Conservation (phyloP, 805 yeast species). For the Limtongia smithiae region DNA sequence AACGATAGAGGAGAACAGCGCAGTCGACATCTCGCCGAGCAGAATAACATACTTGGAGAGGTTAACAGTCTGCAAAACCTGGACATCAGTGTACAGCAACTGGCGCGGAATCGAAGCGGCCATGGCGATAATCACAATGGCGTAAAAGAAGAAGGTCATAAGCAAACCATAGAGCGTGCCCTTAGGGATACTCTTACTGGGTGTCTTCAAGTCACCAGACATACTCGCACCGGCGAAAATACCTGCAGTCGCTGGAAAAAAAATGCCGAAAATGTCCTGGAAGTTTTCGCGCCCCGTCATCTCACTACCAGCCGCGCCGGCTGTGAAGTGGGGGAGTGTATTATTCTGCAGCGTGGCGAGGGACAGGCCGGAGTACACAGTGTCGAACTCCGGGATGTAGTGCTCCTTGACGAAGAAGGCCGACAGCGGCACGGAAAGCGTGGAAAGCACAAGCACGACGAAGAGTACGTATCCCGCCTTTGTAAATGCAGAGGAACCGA, state of each 20-base stretch:
- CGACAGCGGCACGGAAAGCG: slow-evolving; percentile 78
- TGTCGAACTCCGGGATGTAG: slow-evolving; percentile 47
- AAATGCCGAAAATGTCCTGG: slow-evolving; percentile 83
- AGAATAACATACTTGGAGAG: slow-evolving; percentile 64
- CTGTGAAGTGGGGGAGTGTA: slow-evolving; percentile 73
- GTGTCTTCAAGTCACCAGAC: slow-evolving; percentile 89
- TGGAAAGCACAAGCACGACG: slow-evolving; percentile 61
- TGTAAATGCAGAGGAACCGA: slow-evolving; percentile 79
- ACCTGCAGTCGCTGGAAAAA: slow-evolving; percentile 98
- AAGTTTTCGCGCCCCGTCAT: slow-evolving; percentile 63
- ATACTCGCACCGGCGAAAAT: slow-evolving; percentile 97
- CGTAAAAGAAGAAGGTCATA: slow-evolving; percentile 72
- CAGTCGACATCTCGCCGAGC: slow-evolving; percentile 87
- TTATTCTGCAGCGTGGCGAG: slow-evolving; percentile 65
- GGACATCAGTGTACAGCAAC: slow-evolving; percentile 71
- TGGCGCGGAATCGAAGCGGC: slow-evolving; percentile 78
- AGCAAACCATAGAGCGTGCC: slow-evolving; percentile 88
- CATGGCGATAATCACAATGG: slow-evolving; percentile 75
- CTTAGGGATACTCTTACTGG: slow-evolving; percentile 83
- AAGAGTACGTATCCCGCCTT: slow-evolving; percentile 76
- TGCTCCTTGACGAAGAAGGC: slow-evolving; percentile 64
- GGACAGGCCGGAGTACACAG: slow-evolving; percentile 53
- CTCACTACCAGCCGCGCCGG: slow-evolving; percentile 86
- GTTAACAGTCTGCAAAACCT: slow-evolving; percentile 78
- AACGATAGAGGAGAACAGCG: slow-evolving; percentile 87